A percentile compares a stretch with the other conserved stretches of the same genome.
These are phyloP conservation scores for Dactylis glomerata DNA, from an alignment of 176 grass and related monocot species.

Conservation along the genomic window DNA sequence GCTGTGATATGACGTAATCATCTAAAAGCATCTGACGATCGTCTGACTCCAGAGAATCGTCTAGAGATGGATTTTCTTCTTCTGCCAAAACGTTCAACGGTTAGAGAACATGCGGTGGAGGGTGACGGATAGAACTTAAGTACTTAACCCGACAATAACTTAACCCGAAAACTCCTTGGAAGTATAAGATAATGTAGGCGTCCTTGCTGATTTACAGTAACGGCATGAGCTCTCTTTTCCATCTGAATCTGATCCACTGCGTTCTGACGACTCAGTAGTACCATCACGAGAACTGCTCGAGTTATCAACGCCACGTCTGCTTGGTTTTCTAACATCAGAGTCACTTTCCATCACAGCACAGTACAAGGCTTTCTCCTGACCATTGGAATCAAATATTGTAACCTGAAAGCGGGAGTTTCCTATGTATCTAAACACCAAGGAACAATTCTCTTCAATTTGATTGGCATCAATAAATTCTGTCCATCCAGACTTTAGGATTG, in stretches of 20 bases:
- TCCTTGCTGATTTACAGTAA: too few relatives aligned
- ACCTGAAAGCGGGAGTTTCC: background rate
- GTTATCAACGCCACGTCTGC: background rate
- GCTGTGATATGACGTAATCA: background rate
- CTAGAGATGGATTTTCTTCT: background rate
- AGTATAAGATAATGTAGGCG: too few relatives aligned
- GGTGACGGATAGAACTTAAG: too few relatives aligned
- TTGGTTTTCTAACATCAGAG: background rate
- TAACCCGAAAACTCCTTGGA: too few relatives aligned
- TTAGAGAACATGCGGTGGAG: background rate
- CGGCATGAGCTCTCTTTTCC: too few relatives aligned
- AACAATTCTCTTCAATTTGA: slow-evolving; percentile 31
- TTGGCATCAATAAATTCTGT: slow-evolving; percentile 34
- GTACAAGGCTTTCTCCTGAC: background rate
- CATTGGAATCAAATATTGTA: background rate
- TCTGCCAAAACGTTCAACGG: background rate
- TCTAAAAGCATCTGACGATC: background rate
- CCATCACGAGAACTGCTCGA: background rate
- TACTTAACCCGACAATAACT: too few relatives aligned
- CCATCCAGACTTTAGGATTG: slow-evolving; percentile 34
- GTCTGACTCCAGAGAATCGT: background rate
- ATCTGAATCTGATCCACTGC: background rate
- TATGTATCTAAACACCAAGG: slow-evolving; percentile 25
- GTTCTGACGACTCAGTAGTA: background rate
- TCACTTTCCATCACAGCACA: background rate